A percentile compares a stretch with the other conserved stretches of the same genome.
These are phyloP conservation scores for Ascochyta lentis DNA, from an alignment of 2,329 filamentous ascomycete genomes.

Conservation along the genomic window DNA sequence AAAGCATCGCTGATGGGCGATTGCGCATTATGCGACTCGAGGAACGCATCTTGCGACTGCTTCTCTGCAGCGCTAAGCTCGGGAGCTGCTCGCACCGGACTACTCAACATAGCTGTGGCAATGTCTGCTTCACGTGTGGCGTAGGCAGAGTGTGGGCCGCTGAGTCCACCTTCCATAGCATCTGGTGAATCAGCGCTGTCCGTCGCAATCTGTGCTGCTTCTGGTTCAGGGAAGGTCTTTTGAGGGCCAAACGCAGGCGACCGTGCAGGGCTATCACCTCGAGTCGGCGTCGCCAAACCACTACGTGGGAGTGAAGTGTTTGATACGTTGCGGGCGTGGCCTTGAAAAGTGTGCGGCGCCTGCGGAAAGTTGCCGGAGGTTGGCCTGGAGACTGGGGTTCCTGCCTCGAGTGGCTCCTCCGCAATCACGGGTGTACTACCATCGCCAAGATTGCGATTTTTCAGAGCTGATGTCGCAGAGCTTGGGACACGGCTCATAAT, in stretches of 20 bases:
- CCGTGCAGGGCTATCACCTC: constrained; percentile 67
- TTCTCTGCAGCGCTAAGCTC: constrained; percentile 40
- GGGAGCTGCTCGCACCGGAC: constrained; percentile 26
- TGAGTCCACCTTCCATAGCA: constrained; percentile 34
- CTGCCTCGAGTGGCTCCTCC: constrained; percentile 57
- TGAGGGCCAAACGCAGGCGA: constrained; percentile 60
- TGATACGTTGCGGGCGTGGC: constrained; percentile 51
- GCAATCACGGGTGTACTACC: constrained; percentile 60
- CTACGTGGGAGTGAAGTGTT: constrained; percentile 53
- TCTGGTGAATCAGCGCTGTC: constrained; percentile 44
- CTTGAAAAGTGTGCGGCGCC: constrained; percentile 39
- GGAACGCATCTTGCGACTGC: constrained; percentile 44
- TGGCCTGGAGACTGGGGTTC: constrained; percentile 45
- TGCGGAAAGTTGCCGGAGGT: constrained; percentile 35
- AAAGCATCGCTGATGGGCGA: constrained; percentile 38
- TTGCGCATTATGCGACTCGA: constrained; percentile 43
- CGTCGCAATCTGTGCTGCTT: constrained; percentile 56
- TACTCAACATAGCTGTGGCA: constrained; percentile 36
- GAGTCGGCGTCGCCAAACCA: constrained; percentile 64
- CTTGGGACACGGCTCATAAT: constrained; percentile 67
- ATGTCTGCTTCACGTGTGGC: constrained; percentile 48
- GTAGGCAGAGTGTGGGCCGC: constrained; percentile 35
- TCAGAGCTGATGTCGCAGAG: constrained; percentile 47
- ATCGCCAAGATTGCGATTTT: constrained; percentile 49
- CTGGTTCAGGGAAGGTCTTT: constrained; percentile 53